phyloP scores from a whole-genome alignment of 2,329 filamentous ascomycete genomes.

The Pyricularia grisea region DNA sequence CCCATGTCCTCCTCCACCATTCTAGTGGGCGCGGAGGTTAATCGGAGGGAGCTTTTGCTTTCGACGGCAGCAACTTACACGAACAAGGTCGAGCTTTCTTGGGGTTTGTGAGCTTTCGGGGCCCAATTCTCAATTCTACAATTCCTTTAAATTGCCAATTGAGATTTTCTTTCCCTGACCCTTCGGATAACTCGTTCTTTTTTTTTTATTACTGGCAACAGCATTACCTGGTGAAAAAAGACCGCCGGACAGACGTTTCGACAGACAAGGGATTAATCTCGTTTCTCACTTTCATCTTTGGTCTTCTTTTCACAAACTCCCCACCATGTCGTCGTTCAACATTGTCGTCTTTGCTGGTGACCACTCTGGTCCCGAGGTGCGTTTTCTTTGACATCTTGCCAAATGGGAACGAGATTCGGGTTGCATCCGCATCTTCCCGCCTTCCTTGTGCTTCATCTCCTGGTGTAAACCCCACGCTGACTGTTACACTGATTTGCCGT shows the following conservation, averaged over 20 bases:
- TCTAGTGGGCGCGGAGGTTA: background rate
- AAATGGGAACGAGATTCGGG: background rate
- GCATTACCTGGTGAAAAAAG: too few relatives aligned
- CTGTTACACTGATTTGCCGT: conserved; percentile 8
- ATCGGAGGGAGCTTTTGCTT: background rate
- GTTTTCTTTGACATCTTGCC: conserved; percentile 13
- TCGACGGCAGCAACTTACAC: background rate
- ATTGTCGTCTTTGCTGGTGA: conserved; percentile 78
- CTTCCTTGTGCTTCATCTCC: background rate
- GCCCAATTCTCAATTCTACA: background rate
- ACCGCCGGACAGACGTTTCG: too few relatives aligned
- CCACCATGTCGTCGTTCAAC: conserved; percentile 59
- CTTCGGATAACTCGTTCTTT: too few relatives aligned
- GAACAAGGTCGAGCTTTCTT: background rate
- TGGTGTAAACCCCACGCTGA: background rate
- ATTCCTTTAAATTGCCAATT: background rate
- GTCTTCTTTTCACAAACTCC: background rate
- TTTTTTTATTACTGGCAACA: too few relatives aligned
- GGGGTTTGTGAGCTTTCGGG: background rate
- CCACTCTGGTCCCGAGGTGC: conserved; percentile 78
- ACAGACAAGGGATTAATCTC: background rate
- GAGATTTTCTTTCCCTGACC: background rate
- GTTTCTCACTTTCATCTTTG: background rate
- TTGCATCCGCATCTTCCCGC: background rate
- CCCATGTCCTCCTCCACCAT: background rate